Conservation (phyloP, 768 basidiomycete genomes). For the Lyophyllum semitale region DNA sequence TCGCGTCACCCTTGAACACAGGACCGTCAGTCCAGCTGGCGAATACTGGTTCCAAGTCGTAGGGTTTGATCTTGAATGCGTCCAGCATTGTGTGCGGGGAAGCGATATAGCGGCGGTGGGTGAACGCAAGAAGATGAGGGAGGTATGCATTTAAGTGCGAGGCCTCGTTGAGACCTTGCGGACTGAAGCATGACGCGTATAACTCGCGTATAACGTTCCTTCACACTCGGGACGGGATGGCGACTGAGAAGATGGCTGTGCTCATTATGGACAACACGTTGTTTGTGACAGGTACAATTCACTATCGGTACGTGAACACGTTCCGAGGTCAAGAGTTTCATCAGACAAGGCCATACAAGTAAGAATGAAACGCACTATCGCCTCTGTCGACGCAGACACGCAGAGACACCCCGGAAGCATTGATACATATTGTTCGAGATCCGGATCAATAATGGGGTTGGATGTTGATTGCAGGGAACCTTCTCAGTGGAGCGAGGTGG, state of each 20-base stretch:
- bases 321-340: conserved; percentile 6
- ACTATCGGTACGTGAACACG: conserved; percentile 5
- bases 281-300: conserved; percentile 10
- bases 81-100: conserved; percentile 49
- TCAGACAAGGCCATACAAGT: background rate
- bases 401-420: too few species aligned
- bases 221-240: background rate
- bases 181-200: background rate
- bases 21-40: conserved; percentile 69
- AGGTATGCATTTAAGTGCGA: conserved; percentile 10
- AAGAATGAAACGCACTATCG: background rate
- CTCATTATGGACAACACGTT: conserved; percentile 19
- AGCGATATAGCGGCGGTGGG: background rate
- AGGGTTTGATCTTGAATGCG: conserved; percentile 80
- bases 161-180: conserved; percentile 23
- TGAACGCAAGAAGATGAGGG: conserved; percentile 1
- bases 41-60: conserved; percentile 69
- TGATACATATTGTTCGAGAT: too few species aligned
- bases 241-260: background rate
- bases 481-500: too few species aligned
- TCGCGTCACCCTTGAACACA: conserved; percentile 64
- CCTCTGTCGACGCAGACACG: too few species aligned
- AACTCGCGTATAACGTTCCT: background rate
- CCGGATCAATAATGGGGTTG: too few species aligned
- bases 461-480: too few species aligned